Evolutionary conservation across 2,329 filamentous ascomycete genomes (phyloP), one percentile per base, ranked within the genome.

Genomic region (Hymenoscyphus scutula): DNA sequence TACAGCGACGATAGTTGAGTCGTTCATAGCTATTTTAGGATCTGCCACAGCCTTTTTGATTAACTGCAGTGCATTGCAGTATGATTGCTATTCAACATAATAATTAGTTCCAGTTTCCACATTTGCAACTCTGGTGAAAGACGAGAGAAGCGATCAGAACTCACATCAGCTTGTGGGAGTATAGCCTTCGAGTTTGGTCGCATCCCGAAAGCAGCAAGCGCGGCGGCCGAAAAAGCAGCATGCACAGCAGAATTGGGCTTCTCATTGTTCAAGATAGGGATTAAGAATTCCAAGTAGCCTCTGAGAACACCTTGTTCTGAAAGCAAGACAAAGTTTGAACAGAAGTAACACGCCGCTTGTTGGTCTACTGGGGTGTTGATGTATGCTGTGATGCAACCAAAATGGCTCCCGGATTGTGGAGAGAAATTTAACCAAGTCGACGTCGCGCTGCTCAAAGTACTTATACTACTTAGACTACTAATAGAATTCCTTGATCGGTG

Each of bases 301-400:
- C 82, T 75, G 5, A 79, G 79, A 53, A 75, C 77, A 17, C 80
- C 81, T 32, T 80, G 77, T n/a, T 76, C 74, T 27, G 84, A 82
- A 7, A 84, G 68, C 30, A 87, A 75, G 55, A 88, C 79, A 69
- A 84, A 88, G 70, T 87, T 86, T 62, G 84, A 77, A 13, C 86
- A 73, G 67, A 87, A 88, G 68, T 85, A 82, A 65, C 83, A 85
- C 10, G 78, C 76, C 1, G 84, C 84, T 65, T 82, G 79, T 63
- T 84, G 79, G 25, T 84, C 80, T 1, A 83, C 68, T 4, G 83
- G 77, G 8, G 83, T 69, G 59, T 76, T 76, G 27, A 83, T 73
- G 25, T 72, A 71, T 3, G 76, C 72, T 2, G 75, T 65, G 60
- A 80, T 70, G 23, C 62, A 53, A 53, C 25, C 56, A 17, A 53